Conservation (phyloP, 208 protist genomes). For the Acanthamoeba pearcei region DNA sequence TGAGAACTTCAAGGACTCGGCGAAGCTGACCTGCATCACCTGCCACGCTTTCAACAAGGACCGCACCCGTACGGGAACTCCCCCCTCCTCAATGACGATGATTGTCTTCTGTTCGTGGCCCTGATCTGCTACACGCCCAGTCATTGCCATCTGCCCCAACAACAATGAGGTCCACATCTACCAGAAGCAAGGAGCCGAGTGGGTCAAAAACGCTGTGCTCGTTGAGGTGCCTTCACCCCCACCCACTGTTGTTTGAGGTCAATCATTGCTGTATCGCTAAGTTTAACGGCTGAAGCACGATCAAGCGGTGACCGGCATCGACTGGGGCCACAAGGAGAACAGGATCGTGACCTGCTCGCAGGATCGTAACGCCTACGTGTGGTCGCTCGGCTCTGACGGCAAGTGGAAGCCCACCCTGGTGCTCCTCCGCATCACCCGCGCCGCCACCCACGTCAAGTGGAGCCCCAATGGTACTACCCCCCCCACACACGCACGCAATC, state of each 20-base stretch:
- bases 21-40: slow-evolving; percentile 85
- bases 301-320: slow-evolving; percentile 91
- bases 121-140: slow-evolving; percentile 43
- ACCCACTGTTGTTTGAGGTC: neutral
- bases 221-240: slow-evolving; percentile 72
- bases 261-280: too few relatives aligned
- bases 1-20: slow-evolving; percentile 38
- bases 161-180: slow-evolving; percentile 91
- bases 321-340: slow-evolving; percentile 93
- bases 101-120: neutral
- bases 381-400: slow-evolving; percentile 83
- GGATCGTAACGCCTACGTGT: slow-evolving; percentile 97
- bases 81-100: neutral
- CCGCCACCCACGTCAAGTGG: slow-evolving; percentile 92
- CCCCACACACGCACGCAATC: neutral
- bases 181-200: slow-evolving; percentile 83
- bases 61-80: slow-evolving; percentile 78
- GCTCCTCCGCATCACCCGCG: slow-evolving; percentile 91
- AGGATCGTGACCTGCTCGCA: slow-evolving; percentile 94
- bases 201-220: slow-evolving; percentile 79
- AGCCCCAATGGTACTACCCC: slow-evolving; percentile 79
- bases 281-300: slow-evolving; percentile 88
- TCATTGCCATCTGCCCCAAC: slow-evolving; percentile 92
- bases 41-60: slow-evolving; percentile 92
- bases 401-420: slow-evolving; percentile 94